phyloP scores from a whole-genome alignment of 176 grass and related monocot species.

The Elaeis guineensis region DNA sequence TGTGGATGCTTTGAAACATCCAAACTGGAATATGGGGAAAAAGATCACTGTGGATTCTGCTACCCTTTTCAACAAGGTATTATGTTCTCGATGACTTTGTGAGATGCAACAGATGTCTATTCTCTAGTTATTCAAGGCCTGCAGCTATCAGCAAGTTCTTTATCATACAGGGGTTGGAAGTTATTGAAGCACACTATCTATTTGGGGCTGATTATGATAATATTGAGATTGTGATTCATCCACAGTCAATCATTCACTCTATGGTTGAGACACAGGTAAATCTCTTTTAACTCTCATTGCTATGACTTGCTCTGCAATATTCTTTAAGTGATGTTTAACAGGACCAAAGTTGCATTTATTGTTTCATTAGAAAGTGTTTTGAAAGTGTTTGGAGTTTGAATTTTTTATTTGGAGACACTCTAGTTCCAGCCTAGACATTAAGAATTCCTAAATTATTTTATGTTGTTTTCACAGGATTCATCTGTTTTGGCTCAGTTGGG shows the following conservation, averaged over 20 bases:
- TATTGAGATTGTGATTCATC: constrained; percentile 98
- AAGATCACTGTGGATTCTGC: constrained; percentile 99
- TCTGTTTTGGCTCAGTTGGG: constrained; percentile 88
- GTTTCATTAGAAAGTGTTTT: no score
- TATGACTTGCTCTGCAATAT: not conserved
- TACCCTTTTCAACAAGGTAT: constrained; percentile 96
- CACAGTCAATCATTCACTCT: constrained; percentile 97
- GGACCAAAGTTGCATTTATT: no score
- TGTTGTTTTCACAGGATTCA: constrained; percentile 54
- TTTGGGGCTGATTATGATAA: constrained; percentile 89
- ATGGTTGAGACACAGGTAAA: constrained; percentile 96
- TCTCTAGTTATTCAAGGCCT: not conserved
- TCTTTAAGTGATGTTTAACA: no score
- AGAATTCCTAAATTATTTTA: constrained; percentile 4
- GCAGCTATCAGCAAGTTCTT: not conserved
- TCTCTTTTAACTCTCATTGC: not conserved
- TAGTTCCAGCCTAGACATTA: no score
- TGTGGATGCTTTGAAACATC: constrained; percentile 93
- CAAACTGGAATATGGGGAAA: constrained; percentile 99
- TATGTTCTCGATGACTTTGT: not conserved
- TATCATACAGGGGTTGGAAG: constrained; percentile 73
- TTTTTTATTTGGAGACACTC: no score
- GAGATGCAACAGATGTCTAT: constrained; percentile 2
- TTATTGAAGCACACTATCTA: constrained; percentile 97
- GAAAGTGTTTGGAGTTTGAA: no score